Base-by-base conservation (phyloP, 2,329 filamentous ascomycete genomes). In the Diaporthe aspalathi region DNA sequence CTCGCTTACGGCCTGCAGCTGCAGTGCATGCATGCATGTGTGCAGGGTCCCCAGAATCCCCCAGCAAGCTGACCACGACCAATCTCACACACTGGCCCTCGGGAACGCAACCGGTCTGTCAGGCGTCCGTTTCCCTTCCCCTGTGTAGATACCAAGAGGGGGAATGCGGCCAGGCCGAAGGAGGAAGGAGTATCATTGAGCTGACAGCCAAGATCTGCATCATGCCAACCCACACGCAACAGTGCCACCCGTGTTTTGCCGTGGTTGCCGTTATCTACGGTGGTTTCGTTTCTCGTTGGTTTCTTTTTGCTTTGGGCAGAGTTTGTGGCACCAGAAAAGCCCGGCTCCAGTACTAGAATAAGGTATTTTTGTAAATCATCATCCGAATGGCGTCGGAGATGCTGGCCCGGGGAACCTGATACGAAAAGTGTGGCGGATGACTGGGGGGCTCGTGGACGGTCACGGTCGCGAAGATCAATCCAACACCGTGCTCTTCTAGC, bases 21-120 rank as follows among this genome's bases (percentile, higher is more conserved):
- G 60, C 60, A 65, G 50, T 65, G 60, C 60, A 65, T 65, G 35
- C 11, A 38, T 65, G 60, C 43, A 49, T 43, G 60, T n/a, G 60
- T 50, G 45, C 45, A 50, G 35, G 35, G 6, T 12, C 5, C 5
- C 11, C 5, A 32, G 9, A 63, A 17, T 2, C 20, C 45, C 43
- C 27, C 27, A n/a, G 32, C 32, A 5, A 32, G 8, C 8, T 8
- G 32, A 49, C 12, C 43, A 16, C 5, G 43, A 29, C 35, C 43
- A 7, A 22, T 5, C n/a, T 32, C n/a, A n/a, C 20, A 49, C 43
- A 35, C 17, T 63, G 57, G 40, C 40, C 11, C 11, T 14, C 5
- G 27, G 9, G 35, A 17, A 3, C 5, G 38, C 6, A 29, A 49
- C 40, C 60, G 60, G 43, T 63, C 40, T 63, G 43, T 32, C 9